These are phyloP conservation scores for Straminergon stramineum DNA, from an alignment of 225 moss, liverwort and hornwort genomes.

Conservation along the genomic window DNA sequence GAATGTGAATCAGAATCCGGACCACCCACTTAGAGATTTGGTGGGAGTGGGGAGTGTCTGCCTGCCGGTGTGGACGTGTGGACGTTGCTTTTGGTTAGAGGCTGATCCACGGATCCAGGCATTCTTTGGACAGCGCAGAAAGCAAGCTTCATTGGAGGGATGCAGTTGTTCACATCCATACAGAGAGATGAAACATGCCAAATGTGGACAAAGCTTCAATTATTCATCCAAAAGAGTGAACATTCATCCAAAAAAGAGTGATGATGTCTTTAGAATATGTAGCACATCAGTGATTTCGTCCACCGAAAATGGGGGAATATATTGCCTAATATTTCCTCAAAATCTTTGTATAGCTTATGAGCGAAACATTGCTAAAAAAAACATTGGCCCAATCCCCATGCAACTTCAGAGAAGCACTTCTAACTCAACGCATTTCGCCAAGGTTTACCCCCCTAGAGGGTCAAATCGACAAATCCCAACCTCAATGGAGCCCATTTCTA, in stretches of 20 bases:
- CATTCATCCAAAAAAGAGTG: not conserved
- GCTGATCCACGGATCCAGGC: not conserved
- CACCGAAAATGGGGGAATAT: not conserved
- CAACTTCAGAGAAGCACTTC: not conserved
- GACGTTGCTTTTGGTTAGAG: not conserved
- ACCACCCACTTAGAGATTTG: not conserved
- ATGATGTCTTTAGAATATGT: not conserved
- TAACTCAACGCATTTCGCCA: not conserved
- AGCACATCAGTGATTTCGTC: not conserved
- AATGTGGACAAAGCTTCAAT: not conserved
- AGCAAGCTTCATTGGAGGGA: not conserved
- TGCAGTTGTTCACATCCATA: not conserved
- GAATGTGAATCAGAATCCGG: not conserved
- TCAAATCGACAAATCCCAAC: not conserved
- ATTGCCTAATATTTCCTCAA: not conserved
- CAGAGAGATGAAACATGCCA: not conserved
- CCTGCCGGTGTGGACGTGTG: not conserved
- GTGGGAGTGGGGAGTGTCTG: not conserved
- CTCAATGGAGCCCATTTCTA: not conserved
- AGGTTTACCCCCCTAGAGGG: fast-evolving
- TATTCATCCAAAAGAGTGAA: not conserved
- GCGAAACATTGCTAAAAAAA: not conserved
- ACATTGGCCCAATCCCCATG: not conserved
- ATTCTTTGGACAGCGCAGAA: not conserved
- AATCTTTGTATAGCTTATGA: not conserved